These are phyloP conservation scores for Thelonectria rubi DNA, from an alignment of 2,329 filamentous ascomycete genomes.

Conservation along the genomic window DNA sequence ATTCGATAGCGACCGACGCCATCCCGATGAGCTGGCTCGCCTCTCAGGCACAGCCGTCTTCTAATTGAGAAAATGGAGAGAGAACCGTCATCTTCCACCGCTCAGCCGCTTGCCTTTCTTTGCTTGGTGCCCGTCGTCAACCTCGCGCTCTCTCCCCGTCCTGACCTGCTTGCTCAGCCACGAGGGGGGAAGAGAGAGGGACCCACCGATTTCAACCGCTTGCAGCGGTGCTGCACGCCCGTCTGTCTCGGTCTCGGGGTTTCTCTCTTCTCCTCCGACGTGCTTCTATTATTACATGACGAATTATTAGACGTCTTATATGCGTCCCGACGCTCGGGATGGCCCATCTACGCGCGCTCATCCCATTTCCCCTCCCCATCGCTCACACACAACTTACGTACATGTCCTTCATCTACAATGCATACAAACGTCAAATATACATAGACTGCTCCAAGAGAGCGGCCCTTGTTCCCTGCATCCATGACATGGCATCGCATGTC, in stretches of 20 bases:
- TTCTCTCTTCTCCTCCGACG: background rate
- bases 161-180: slow-evolving; percentile 27
- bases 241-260: background rate
- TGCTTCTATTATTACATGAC: slow-evolving; percentile 15
- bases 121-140: too few relatives aligned
- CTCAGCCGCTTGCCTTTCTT: too few relatives aligned
- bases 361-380: background rate
- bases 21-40: slow-evolving; percentile 9
- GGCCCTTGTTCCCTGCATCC: slow-evolving; percentile 2
- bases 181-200: too few relatives aligned
- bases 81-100: background rate
- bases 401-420: background rate
- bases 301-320: too few relatives aligned
- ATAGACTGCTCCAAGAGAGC: background rate
- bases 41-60: slow-evolving; percentile 14
- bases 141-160: too few relatives aligned
- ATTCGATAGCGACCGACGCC: slow-evolving; percentile 8
- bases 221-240: too few relatives aligned
- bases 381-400: background rate
- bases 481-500: slow-evolving; percentile 20
- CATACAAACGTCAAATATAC: background rate
- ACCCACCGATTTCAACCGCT: slow-evolving; percentile 1
- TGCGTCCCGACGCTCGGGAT: slow-evolving; percentile 1
- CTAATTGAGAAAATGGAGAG: too few relatives aligned
- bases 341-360: background rate